phyloP scores from a whole-genome alignment of 371 early-diverging fungal species.

The Rhizomucor pusillus region DNA sequence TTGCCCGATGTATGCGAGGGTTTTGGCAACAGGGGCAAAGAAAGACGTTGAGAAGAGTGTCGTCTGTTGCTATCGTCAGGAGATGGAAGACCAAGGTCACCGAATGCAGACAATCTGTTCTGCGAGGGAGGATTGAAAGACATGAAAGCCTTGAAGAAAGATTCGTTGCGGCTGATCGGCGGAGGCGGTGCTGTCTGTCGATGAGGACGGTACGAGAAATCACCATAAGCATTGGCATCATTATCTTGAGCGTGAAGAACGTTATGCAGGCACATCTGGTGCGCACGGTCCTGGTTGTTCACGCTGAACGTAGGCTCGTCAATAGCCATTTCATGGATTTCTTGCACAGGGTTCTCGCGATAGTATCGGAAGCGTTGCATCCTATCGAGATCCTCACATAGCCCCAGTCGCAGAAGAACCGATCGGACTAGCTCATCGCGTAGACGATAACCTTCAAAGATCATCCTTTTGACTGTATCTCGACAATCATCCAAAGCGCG shows the following conservation, averaged over 20 bases:
- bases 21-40: too few species aligned
- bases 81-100: too few species aligned
- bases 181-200: conserved; percentile 15
- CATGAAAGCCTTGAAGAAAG: too few species aligned
- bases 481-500: conserved; percentile 8
- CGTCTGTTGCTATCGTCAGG: too few species aligned
- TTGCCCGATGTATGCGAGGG: too few species aligned
- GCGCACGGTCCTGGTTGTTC: conserved; percentile 12
- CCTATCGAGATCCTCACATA: conserved; percentile 2
- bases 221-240: conserved; percentile 9
- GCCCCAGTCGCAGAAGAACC: conserved; percentile 2
- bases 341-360: conserved; percentile 1
- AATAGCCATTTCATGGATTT: conserved; percentile 7
- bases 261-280: conserved; percentile 7
- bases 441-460: conserved; percentile 1
- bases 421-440: conserved; percentile 3
- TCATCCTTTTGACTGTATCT: conserved; percentile 3
- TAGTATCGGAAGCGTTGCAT: neutral
- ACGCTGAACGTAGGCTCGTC: conserved; percentile 7
- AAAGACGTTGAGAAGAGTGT: too few species aligned
- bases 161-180: conserved; percentile 10
- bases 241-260: too few species aligned
- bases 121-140: conserved; percentile 6
- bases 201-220: conserved; percentile 3
- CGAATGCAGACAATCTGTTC: too few species aligned